Evolutionary conservation across 331 rosid species (phyloP), one percentile per base, ranked within the genome.

Genomic region (Telfairia occidentalis): DNA sequence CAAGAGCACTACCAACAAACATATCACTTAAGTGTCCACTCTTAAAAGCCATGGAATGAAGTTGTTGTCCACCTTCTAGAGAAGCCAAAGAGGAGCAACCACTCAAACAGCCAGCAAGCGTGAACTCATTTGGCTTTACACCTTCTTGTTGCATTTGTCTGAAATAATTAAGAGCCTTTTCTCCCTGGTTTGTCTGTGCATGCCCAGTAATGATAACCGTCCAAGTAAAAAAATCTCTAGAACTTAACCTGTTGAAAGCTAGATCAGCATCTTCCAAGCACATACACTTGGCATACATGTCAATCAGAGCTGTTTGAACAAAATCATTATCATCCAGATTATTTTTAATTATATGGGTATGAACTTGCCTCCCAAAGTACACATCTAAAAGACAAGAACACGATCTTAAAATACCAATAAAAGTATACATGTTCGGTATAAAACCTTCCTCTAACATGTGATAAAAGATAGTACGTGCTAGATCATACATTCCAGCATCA

Each of bases 11-110:
- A 9, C 81, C 75, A 74, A 89, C 90, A 81, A 81, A 82, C 74
- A 83, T 58, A 80, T 89, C 90, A 73, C 57, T 50, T n/a, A 81
- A 64, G 64, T 83, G 84, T 60, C 93, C 93, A 55, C 76, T 71
- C 81, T 89, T 89, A 53, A 86, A 57, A 83, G 80, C 90, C 85
- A 83, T 73, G 11, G 90, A 84, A 58, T 89, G 93, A 60, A 89
- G 86, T 75, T 80, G 89, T 78, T 78, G 79, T 73, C 93, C 93
- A 61, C 77, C 82, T 82, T 82, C 88, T 49, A 81, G 61, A 53
- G 85, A 78, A 37, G 93, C 78, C 61, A 86, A 77, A 42, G 32
- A 84, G 32, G 93, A 85, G 81, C 93, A 89, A 78, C 87, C 87
- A 85, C 85, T 75, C 80, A 86, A 85, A 82, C 93, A 85, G 63